Base-by-base conservation (phyloP, 2,329 filamentous ascomycete genomes). In the Clonostachys solani region DNA sequence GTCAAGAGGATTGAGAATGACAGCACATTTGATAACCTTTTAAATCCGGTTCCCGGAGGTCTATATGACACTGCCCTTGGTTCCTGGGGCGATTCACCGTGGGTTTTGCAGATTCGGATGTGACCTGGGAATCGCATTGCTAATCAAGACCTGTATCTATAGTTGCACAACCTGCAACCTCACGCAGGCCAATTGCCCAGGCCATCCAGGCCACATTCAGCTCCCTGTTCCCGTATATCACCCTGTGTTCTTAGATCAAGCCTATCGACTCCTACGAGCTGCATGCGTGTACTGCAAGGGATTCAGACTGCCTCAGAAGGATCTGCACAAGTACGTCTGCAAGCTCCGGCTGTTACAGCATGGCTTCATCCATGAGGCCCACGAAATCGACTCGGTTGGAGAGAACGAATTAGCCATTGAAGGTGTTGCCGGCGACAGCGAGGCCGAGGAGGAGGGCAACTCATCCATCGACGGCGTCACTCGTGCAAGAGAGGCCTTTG, bases 151-250 rank as follows among this genome's bases (percentile, higher is more conserved):
- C 9, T 10, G 23, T 8, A 29, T n/a, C 33, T 50, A 38, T 49
- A 95, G 90, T 62, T 99, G 94, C 72, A 80, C 90, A 58, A 99
- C 94, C 65, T 99, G 94, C 71, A 89, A 92, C 56, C 78, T 95
- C 55, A 87, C 85, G 60, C 85, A 84, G 51, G 80, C 84, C 61
- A 81, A 81, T 57, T 99, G 95, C 64, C 90, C 92, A 7, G 95
- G 95, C 48, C 95, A 99, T 72, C 81, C 87, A 50, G 95, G 94
- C 46, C 94, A 99, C 63, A 95, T 99, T 64, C 90, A 96, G 58
- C 83, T 99, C 12, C 92, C 94, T 13, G 86, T 92, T 12, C 89
- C 89, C 42, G 89, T 96, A 45, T 99, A 97, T 65, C 92, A 99
- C 66, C 89, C 92, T n/a, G 87, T 91, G 3, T 97, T 96, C 61